These are phyloP conservation scores for Singerocomus inundabilis DNA, from an alignment of 1,284 basidiomycete species.

Conservation along the genomic window DNA sequence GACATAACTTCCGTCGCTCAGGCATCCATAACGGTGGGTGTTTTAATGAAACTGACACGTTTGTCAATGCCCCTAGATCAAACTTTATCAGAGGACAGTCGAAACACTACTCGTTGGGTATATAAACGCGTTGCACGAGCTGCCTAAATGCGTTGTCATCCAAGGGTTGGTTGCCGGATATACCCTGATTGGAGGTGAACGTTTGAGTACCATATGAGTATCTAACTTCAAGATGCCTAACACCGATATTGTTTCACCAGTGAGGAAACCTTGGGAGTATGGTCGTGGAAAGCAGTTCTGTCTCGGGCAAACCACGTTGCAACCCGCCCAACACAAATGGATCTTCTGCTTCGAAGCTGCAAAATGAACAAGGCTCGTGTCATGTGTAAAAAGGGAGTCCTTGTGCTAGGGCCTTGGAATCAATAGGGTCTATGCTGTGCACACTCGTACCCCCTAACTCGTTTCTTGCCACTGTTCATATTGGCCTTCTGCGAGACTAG, in stretches of 20 bases:
- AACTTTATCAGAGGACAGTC: constrained; percentile 16
- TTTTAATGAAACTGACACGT: not conserved
- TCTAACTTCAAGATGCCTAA: not conserved
- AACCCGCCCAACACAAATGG: constrained; percentile 30
- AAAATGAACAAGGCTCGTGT: not conserved
- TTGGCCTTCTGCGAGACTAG: constrained; percentile 50
- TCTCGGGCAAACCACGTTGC: constrained; percentile 18
- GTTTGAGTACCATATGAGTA: not conserved
- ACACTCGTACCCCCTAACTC: constrained; percentile 37
- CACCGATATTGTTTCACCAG: constrained; percentile 11
- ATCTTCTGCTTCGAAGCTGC: constrained; percentile 19
- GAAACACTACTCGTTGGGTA: constrained; percentile 27
- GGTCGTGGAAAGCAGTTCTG: constrained; percentile 28
- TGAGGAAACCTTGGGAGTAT: constrained; percentile 29
- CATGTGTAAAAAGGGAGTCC: not conserved
- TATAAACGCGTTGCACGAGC: constrained; percentile 8
- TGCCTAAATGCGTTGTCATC: constrained; percentile 22
- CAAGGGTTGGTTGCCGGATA: constrained; percentile 16
- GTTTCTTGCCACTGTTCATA: constrained; percentile 70
- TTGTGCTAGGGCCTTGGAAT: not conserved
- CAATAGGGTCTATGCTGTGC: constrained; percentile 1
- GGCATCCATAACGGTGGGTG: constrained; percentile 22
- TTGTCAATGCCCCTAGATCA: not conserved
- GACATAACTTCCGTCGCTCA: constrained; percentile 6
- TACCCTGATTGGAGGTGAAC: constrained; percentile 23